A percentile compares a stretch with the other conserved stretches of the same genome.
These are phyloP conservation scores for Rhodosporidiobolus sp. DNA, from an alignment of 768 basidiomycete genomes.

Conservation along the genomic window DNA sequence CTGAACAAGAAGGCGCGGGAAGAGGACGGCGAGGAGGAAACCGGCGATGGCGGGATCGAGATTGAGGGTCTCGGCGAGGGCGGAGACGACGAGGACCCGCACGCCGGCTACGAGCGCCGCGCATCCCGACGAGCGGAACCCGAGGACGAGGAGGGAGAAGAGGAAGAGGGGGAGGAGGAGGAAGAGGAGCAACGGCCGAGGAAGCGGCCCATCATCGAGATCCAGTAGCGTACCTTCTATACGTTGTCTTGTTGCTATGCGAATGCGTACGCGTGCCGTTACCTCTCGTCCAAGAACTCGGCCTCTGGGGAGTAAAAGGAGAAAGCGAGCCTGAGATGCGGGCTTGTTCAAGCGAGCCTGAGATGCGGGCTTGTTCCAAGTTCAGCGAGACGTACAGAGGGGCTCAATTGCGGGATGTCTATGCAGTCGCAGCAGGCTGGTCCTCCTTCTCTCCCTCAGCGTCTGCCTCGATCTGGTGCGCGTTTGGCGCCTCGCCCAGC, in stretches of 20 bases:
- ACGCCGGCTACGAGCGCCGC: background rate
- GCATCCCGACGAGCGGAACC: background rate
- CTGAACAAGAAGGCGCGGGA: conserved; percentile 50
- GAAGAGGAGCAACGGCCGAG: conserved; percentile 5
- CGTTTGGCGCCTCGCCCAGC: conserved; percentile 5
- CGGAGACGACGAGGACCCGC: background rate
- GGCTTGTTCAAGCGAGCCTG: no score
- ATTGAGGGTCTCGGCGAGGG: conserved; percentile 40
- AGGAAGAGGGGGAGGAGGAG: conserved; percentile 19
- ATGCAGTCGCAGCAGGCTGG: no score
- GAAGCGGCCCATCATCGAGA: conserved; percentile 33
- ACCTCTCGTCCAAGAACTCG: no score
- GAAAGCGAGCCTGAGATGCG: no score
- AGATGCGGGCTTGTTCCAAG: no score
- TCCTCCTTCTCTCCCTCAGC: no score
- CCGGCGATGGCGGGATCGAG: conserved; percentile 39
- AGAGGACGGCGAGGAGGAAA: conserved; percentile 37
- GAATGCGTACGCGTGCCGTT: background rate
- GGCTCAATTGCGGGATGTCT: no score
- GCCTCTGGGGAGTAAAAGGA: no score
- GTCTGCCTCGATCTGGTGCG: background rate
- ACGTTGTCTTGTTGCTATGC: no score
- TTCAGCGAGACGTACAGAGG: no score
- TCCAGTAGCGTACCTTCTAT: conserved; percentile 1
- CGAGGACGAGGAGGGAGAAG: conserved; percentile 1